These are phyloP conservation scores for Talaromyces nanjingensis DNA, from an alignment of 495 filamentous ascomycete species.

Conservation along the genomic window DNA sequence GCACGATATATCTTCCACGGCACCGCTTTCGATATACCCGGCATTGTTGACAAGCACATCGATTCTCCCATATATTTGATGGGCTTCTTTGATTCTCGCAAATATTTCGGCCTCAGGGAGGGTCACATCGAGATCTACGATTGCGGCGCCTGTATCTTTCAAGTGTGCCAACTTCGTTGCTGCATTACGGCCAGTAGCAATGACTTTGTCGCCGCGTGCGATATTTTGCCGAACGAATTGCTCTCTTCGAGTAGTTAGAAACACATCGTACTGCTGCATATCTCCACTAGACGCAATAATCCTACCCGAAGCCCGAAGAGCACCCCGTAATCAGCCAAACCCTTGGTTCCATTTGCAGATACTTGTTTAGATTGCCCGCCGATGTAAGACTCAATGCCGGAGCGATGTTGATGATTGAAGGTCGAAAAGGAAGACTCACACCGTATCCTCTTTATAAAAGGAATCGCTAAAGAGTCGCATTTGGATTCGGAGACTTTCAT, in stretches of 20 bases:
- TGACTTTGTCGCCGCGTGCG: conserved; percentile 41
- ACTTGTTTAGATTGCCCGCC: not conserved
- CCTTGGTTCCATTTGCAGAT: not conserved
- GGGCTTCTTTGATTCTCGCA: not conserved
- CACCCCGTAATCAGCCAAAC: conserved; percentile 6
- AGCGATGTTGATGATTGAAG: not conserved
- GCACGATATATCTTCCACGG: conserved; percentile 27
- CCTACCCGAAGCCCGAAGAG: conserved; percentile 7
- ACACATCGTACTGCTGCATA: not conserved
- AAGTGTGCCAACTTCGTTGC: conserved; percentile 33
- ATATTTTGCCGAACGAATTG: conserved; percentile 18
- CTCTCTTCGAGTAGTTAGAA: not conserved
- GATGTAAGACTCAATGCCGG: not conserved
- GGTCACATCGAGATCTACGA: conserved; percentile 9
- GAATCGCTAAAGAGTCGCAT: not conserved
- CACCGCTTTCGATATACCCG: conserved; percentile 36
- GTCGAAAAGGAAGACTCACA: not conserved
- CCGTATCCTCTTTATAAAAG: not conserved
- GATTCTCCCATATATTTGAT: conserved; percentile 22
- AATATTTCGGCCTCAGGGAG: conserved; percentile 2
- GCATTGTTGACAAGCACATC: conserved; percentile 58
- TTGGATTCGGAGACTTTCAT: not conserved
- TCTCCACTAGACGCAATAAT: not conserved
- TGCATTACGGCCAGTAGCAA: conserved; percentile 46
- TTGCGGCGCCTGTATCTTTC: conserved; percentile 26